A percentile compares a stretch with the other conserved stretches of the same genome.
These are phyloP conservation scores for Cruciata laevipes DNA, from an alignment of 257 asterid genomes.

Conservation along the genomic window DNA sequence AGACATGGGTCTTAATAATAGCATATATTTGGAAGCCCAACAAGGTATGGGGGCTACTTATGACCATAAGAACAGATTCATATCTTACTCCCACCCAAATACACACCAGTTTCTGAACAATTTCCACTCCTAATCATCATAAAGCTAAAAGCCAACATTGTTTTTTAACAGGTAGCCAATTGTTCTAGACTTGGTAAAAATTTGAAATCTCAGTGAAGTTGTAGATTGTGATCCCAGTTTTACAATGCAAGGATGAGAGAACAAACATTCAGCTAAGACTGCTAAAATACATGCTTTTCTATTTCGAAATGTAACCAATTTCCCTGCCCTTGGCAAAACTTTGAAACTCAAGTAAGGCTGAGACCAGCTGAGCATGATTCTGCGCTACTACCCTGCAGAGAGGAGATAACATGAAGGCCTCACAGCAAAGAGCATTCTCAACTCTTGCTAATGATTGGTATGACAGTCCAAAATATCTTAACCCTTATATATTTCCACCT, in stretches of 20 bases:
- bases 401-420: conserved; percentile 3
- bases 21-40: neutral
- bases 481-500: neutral
- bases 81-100: neutral
- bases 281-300: neutral
- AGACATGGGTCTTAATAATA: neutral
- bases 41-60: neutral
- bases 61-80: neutral
- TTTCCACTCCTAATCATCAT: neutral
- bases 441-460: neutral
- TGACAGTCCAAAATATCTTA: neutral
- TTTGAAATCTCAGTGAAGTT: neutral
- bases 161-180: neutral
- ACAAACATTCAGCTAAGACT: neutral
- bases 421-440: neutral
- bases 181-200: neutral
- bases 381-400: neutral
- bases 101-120: neutral
- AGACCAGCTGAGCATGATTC: neutral
- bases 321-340: neutral
- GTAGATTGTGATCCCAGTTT: neutral
- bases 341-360: neutral
- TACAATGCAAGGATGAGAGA: neutral
- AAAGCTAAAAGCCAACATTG: neutral
- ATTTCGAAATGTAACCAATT: neutral